Conservation (phyloP, 345 rosid species). For the Pugionium cornutum region DNA sequence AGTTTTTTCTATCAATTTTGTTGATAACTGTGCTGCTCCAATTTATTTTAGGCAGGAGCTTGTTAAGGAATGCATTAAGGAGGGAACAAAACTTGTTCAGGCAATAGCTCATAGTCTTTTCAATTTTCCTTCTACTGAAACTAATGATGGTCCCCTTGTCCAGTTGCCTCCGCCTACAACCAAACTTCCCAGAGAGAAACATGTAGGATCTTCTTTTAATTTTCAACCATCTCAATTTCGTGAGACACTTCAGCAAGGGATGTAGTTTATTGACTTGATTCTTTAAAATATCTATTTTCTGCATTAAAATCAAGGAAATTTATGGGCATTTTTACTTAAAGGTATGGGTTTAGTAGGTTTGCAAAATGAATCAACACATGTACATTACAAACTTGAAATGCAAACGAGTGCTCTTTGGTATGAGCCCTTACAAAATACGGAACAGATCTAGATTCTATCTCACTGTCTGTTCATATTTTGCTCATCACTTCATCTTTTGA, state of each 20-base stretch:
- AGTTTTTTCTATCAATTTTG: conserved; percentile 8
- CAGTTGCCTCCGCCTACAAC: conserved; percentile 74
- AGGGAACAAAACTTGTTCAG: conserved; percentile 76
- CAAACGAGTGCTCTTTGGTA: background rate
- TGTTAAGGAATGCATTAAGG: conserved; percentile 53
- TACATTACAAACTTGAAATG: background rate
- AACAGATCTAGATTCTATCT: background rate
- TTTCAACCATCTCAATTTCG: background rate
- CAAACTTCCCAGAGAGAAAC: conserved; percentile 86
- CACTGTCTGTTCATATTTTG: background rate
- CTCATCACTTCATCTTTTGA: background rate
- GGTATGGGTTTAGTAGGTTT: conserved; percentile 1
- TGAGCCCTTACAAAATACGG: background rate
- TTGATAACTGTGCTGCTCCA: background rate
- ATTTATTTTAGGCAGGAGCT: conserved; percentile 63
- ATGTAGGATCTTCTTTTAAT: conserved; percentile 44
- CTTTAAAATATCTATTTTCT: too few species aligned
- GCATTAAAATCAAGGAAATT: too few species aligned
- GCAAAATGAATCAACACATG: background rate
- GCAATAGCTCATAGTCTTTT: conserved; percentile 64
- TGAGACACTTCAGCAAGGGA: background rate
- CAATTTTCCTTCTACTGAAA: conserved; percentile 76
- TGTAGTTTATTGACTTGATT: background rate
- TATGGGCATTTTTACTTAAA: background rate
- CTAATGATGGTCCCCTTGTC: conserved; percentile 75